A percentile compares a stretch with the other conserved stretches of the same genome.
phyloP scores from a whole-genome alignment of 495 filamentous ascomycete species.

The Arthonia radiata region DNA sequence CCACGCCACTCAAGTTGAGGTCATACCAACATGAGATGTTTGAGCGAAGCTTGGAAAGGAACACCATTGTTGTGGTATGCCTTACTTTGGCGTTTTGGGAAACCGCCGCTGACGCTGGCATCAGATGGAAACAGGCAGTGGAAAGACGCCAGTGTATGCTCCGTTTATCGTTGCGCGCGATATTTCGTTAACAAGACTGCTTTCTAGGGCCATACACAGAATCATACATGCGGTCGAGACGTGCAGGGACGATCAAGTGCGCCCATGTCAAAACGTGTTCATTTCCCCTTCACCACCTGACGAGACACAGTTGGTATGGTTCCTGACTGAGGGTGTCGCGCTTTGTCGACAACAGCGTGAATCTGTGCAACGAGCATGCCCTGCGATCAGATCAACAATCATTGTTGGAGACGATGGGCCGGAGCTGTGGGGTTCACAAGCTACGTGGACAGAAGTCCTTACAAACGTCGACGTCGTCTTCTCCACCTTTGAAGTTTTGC shows the following conservation, averaged over 20 bases:
- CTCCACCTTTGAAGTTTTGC: slow-evolving; percentile 52
- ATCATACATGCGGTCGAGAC: slow-evolving; percentile 1
- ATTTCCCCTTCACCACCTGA: too few relatives aligned
- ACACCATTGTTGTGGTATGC: slow-evolving; percentile 73
- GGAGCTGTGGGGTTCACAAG: slow-evolving; percentile 48
- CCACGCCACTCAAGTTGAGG: too few relatives aligned
- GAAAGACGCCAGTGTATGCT: slow-evolving; percentile 69
- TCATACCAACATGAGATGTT: slow-evolving; percentile 87
- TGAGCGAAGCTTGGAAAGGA: slow-evolving; percentile 47
- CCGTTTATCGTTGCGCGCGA: slow-evolving; percentile 38
- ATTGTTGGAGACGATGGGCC: slow-evolving; percentile 45
- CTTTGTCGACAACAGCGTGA: slow-evolving; percentile 49
- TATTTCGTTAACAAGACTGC: slow-evolving; percentile 32
- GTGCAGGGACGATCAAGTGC: slow-evolving; percentile 3
- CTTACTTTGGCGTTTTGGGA: too few relatives aligned
- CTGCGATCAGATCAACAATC: slow-evolving; percentile 35
- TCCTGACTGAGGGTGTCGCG: slow-evolving; percentile 54
- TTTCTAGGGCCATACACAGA: slow-evolving; percentile 9
- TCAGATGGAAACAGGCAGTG: slow-evolving; percentile 83
- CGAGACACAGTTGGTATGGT: slow-evolving; percentile 77
- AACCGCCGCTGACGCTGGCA: slow-evolving; percentile 1
- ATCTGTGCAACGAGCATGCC: slow-evolving; percentile 29
- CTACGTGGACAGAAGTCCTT: slow-evolving; percentile 50
- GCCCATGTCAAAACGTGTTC: too few relatives aligned
- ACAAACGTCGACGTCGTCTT: slow-evolving; percentile 44